phyloP scores from a whole-genome alignment of 768 basidiomycete genomes.

The Krasilnikovozyma curviuscula region DNA sequence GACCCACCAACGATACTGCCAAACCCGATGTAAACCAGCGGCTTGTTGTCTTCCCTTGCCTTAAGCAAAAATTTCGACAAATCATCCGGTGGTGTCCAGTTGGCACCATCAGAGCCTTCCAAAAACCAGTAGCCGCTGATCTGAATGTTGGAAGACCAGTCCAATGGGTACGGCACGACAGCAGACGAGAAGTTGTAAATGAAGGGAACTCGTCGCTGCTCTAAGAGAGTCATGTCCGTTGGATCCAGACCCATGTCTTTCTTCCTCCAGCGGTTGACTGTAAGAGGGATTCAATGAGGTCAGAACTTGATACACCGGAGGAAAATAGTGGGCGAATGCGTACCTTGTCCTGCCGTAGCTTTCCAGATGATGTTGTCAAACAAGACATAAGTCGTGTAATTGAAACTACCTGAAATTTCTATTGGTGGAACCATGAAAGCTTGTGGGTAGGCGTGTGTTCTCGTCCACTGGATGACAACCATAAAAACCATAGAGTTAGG shows the following conservation, averaged over 20 bases:
- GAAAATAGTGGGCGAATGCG: too few species aligned
- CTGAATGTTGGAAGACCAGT: conserved; percentile 29
- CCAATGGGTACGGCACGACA: conserved; percentile 50
- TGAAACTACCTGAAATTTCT: conserved; percentile 40
- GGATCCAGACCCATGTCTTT: conserved; percentile 33
- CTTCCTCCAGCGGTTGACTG: conserved; percentile 48
- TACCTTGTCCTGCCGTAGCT: conserved; percentile 43
- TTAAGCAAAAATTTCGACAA: conserved; percentile 39
- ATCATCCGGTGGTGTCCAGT: conserved; percentile 37
- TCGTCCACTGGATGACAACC: conserved; percentile 16
- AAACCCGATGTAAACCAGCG: conserved; percentile 44
- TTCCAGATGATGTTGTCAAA: conserved; percentile 51
- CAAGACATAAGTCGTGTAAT: conserved; percentile 36
- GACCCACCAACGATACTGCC: conserved; percentile 38
- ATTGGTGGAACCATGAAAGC: conserved; percentile 42
- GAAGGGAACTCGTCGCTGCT: conserved; percentile 34
- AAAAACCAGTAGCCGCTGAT: conserved; percentile 40
- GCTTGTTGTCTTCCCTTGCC: conserved; percentile 37
- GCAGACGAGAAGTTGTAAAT: conserved; percentile 43
- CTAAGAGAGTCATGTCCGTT: conserved; percentile 43
- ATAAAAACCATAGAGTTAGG: too few species aligned
- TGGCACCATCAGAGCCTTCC: conserved; percentile 38
- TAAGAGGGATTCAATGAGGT: too few species aligned
- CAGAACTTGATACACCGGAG: too few species aligned
- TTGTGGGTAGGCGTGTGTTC: conserved; percentile 44